phyloP scores from a whole-genome alignment of 78 protist species.

The Dictyostelium firmibasis region DNA sequence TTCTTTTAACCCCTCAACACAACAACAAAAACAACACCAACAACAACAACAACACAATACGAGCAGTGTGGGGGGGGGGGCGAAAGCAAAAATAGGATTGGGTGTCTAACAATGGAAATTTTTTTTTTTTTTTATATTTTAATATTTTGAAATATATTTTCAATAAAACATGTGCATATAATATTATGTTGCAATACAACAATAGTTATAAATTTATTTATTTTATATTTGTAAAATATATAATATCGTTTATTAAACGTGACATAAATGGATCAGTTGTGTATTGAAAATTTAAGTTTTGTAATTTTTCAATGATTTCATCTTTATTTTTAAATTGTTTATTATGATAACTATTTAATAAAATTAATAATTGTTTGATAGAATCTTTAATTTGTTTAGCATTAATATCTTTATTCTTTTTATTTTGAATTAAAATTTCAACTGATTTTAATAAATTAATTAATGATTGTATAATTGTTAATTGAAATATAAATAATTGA shows the following conservation, averaged over 20 bases:
- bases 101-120: too few relatives aligned
- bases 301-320: background rate
- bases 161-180: too few relatives aligned
- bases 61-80: too few relatives aligned
- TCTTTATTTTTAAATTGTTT: background rate
- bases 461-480: background rate
- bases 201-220: too few relatives aligned
- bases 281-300: background rate
- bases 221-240: background rate
- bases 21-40: too few relatives aligned
- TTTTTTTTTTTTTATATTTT: too few relatives aligned
- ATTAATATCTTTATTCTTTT: background rate
- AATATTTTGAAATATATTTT: too few relatives aligned
- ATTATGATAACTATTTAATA: background rate
- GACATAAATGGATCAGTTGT: background rate
- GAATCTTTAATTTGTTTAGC: background rate
- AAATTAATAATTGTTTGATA: background rate
- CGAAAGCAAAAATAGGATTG: too few relatives aligned
- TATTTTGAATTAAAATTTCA: background rate
- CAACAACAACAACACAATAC: too few relatives aligned
- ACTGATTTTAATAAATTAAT: too few relatives aligned
- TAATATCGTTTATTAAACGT: background rate
- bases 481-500: background rate
- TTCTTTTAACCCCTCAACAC: too few relatives aligned
- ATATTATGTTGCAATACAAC: too few relatives aligned